These are phyloP conservation scores for Silene latifolia DNA, from an alignment of 148 eudicot species.

Conservation along the genomic window DNA sequence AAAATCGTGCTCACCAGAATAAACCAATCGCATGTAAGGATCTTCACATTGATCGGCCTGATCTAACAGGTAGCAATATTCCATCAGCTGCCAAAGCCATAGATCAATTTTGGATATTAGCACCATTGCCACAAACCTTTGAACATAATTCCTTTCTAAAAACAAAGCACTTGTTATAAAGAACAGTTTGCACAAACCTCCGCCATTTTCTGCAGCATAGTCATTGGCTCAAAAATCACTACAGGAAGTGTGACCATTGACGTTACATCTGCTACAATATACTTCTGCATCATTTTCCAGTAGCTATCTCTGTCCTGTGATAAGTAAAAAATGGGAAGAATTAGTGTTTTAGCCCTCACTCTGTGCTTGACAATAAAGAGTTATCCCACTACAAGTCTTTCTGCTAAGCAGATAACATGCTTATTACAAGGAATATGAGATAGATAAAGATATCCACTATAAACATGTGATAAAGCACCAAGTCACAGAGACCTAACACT, in stretches of 20 bases:
- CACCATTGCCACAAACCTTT: slow-evolving; percentile 7
- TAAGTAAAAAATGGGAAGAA: too few relatives aligned
- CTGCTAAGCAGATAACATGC: neutral
- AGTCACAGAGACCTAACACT: neutral
- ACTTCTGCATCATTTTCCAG: too few relatives aligned
- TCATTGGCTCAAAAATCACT: slow-evolving; percentile 96
- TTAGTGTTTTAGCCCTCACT: neutral
- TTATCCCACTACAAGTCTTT: neutral
- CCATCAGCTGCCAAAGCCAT: too few relatives aligned
- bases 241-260: too few relatives aligned
- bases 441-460: neutral
- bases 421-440: neutral
- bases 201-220: slow-evolving; percentile 98
- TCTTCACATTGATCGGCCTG: too few relatives aligned
- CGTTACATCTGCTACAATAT: too few relatives aligned
- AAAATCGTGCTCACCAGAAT: too few relatives aligned
- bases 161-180: neutral
- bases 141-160: neutral
- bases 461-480: neutral
- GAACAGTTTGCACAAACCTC: slow-evolving; percentile 59
- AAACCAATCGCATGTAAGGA: too few relatives aligned
- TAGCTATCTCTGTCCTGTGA: too few relatives aligned
- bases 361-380: neutral
- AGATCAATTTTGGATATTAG: slow-evolving; percentile 10
- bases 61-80: too few relatives aligned